Base-by-base conservation (phyloP, 768 basidiomycete species). In the Dacryopinax primogenitus region DNA sequence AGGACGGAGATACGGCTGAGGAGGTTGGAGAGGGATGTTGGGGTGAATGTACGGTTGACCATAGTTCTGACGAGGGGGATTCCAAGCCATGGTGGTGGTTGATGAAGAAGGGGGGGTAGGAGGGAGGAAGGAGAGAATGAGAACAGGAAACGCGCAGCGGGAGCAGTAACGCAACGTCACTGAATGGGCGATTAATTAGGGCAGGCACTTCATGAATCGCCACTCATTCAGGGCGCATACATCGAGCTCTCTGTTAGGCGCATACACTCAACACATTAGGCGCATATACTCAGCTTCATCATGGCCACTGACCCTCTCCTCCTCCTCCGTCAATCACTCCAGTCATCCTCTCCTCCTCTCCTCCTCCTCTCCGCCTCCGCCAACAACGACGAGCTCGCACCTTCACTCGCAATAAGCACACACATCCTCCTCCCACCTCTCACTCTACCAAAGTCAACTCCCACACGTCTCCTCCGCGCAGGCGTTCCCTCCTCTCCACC, bases 381-480 rank as follows among this genome's bases (percentile, higher is more conserved):
- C 35, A 69, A 72, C 63, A 67, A 67, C 28, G 64, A 67, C 23
- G 74, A 78, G 4, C 78, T 82, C 7, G 78, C 77, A 18, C 63
- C 77, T 6, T 79, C 80, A 0, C 78, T 89, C 34, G 75, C 77
- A 9, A 71, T 77, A n/a, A 87, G 86, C 1, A 84, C 86, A 0
- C 83, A 87, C 69, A 75, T 93, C 65, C 80, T 83, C 33, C 78
- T 90, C 69, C 79, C 81, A 6, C 73, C 81, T 3, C n/a, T 15
- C 64, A 66, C 15, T n/a, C 77, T 92, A n/a, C 82, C 84, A 35
- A 94, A 94, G 74, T 80, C 84, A 7, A 79, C 81, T 1, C 79
- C 85, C 23, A 96, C 94, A 1, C 83, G 94, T 35, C 90, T 90
- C 74, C 81, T 84, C 63, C 87, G 85, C 71, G 84, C 82, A 26